A percentile compares a stretch with the other conserved stretches of the same genome.
phyloP scores from a whole-genome alignment of 192 early-diverging fungal genomes.

The Pilaira anomala region DNA sequence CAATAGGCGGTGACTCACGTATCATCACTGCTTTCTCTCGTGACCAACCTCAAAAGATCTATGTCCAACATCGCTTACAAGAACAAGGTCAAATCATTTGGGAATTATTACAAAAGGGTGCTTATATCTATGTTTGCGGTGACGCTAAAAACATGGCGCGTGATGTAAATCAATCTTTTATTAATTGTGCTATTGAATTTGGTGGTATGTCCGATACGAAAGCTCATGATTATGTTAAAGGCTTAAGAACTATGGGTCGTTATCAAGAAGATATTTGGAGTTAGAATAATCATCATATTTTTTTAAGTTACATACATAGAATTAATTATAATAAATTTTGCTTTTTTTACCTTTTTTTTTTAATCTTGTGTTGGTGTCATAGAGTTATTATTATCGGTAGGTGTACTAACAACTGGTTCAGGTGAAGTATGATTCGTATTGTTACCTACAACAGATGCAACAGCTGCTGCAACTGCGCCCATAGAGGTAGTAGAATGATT shows the following conservation, averaged over 20 bases:
- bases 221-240: slow-evolving; percentile 81
- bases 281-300: not conserved
- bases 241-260: slow-evolving; percentile 73
- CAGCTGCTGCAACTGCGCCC: not conserved
- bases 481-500: not conserved
- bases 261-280: slow-evolving; percentile 98
- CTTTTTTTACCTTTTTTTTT: not conserved
- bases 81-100: slow-evolving; percentile 77
- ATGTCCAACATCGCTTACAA: slow-evolving; percentile 88
- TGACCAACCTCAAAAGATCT: slow-evolving; percentile 76
- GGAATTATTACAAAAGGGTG: slow-evolving; percentile 72
- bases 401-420: no score
- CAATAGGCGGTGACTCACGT: slow-evolving; percentile 48
- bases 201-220: slow-evolving; percentile 67
- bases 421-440: not conserved
- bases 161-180: slow-evolving; percentile 74
- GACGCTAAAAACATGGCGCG: slow-evolving; percentile 97
- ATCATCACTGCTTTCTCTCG: slow-evolving; percentile 92
- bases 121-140: slow-evolving; percentile 90
- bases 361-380: not conserved
- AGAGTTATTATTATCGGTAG: not conserved
- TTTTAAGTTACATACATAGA: no score
- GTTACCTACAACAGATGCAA: not conserved
- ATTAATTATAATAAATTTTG: not conserved
- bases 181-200: slow-evolving; percentile 61